These are phyloP conservation scores for Talaromyces ruber DNA, from an alignment of 495 filamentous ascomycete genomes.

Conservation along the genomic window DNA sequence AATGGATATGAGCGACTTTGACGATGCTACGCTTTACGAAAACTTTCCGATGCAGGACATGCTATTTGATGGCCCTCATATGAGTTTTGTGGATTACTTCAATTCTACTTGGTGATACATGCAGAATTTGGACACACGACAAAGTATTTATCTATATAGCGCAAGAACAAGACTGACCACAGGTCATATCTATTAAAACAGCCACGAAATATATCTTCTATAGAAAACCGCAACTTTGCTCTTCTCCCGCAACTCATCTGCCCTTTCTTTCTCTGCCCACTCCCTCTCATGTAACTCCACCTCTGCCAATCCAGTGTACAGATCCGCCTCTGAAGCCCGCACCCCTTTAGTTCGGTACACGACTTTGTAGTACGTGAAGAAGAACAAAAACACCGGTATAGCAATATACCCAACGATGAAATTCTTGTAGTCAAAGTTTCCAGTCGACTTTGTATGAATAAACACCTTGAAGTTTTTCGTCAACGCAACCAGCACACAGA, in stretches of 20 bases:
- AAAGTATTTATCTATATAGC: background rate
- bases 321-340: background rate
- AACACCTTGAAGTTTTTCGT: slow-evolving; percentile 69
- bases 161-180: background rate
- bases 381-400: slow-evolving; percentile 63
- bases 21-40: background rate
- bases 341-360: slow-evolving; percentile 32
- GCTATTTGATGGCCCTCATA: background rate
- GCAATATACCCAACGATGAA: slow-evolving; percentile 73
- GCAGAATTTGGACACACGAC: background rate
- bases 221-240: background rate
- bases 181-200: background rate
- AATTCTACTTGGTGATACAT: background rate
- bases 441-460: slow-evolving; percentile 21
- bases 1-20: background rate
- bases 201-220: background rate
- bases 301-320: background rate
- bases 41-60: background rate
- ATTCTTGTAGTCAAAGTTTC: slow-evolving; percentile 48
- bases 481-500: slow-evolving; percentile 61
- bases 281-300: slow-evolving; percentile 1
- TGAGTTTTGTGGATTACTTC: background rate
- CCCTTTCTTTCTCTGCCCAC: background rate
- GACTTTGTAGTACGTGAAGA: slow-evolving; percentile 63
- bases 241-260: background rate